Percentiles rank a stretch among this genome's conserved stretches.
Conservation (phyloP, 2,329 filamentous ascomycete species). For the Chrysoporthe cubensis region DNA sequence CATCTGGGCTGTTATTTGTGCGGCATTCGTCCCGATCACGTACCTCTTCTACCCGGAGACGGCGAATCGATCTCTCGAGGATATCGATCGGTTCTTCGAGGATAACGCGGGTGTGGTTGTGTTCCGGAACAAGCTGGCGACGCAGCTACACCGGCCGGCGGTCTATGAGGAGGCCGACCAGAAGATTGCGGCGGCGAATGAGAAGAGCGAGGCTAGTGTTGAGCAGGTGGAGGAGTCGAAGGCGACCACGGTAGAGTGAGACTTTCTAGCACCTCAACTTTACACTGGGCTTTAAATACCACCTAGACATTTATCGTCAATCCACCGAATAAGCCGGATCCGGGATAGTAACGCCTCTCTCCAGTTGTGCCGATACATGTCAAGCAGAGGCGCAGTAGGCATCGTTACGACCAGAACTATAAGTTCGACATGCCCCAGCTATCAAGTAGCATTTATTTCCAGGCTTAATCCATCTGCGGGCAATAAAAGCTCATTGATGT, state of each 20-base stretch:
- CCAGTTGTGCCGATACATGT: too few relatives aligned
- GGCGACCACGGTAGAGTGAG: background rate
- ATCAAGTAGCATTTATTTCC: too few relatives aligned
- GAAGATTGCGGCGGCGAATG: conserved; percentile 18
- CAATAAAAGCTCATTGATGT: too few relatives aligned
- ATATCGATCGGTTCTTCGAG: conserved; percentile 43
- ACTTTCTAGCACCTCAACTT: too few relatives aligned
- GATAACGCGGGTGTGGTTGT: conserved; percentile 20
- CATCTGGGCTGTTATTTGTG: conserved; percentile 52
- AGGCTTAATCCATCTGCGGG: too few relatives aligned
- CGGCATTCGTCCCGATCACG: conserved; percentile 46
- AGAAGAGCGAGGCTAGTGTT: conserved; percentile 15
- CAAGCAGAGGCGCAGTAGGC: too few relatives aligned
- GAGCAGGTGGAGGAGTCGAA: conserved; percentile 13
- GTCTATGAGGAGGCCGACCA: conserved; percentile 25
- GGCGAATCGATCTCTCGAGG: conserved; percentile 44
- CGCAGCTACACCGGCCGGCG: conserved; percentile 19
- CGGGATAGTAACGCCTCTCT: too few relatives aligned
- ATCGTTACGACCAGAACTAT: too few relatives aligned
- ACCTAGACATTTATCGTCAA: too few relatives aligned
- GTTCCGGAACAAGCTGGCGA: conserved; percentile 19
- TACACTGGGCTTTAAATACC: too few relatives aligned
- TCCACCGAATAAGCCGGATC: too few relatives aligned
- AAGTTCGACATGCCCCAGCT: too few relatives aligned
- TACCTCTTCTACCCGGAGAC: conserved; percentile 53